These are phyloP conservation scores for Gentiana dahurica DNA, from an alignment of 257 asterid species.

Conservation along the genomic window DNA sequence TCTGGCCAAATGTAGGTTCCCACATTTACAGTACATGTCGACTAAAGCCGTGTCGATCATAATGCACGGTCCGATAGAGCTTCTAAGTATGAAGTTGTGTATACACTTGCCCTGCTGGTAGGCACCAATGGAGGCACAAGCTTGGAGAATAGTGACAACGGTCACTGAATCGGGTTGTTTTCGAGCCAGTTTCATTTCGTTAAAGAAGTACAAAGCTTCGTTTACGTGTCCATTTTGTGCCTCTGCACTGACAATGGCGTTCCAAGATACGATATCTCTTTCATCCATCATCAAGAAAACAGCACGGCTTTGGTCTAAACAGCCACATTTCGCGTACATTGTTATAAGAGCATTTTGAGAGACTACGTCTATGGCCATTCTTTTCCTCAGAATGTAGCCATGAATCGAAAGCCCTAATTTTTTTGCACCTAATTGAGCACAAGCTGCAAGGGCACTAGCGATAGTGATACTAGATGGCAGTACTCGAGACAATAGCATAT, in stretches of 20 bases:
- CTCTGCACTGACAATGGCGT: conserved; percentile 60
- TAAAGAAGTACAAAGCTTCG: conserved; percentile 41
- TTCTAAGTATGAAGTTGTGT: conserved; percentile 56
- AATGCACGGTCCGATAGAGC: conserved; percentile 46
- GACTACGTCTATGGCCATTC: conserved; percentile 38
- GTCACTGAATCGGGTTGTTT: conserved; percentile 65
- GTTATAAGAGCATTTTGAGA: conserved; percentile 61
- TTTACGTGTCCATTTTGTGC: conserved; percentile 51
- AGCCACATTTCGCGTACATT: conserved; percentile 72
- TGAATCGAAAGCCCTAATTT: conserved; percentile 57
- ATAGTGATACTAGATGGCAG: conserved; percentile 49
- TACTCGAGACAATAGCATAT: conserved; percentile 42
- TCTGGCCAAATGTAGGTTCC: conserved; percentile 51
- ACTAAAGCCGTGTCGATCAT: conserved; percentile 61
- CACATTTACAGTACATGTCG: conserved; percentile 89
- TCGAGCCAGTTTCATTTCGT: conserved; percentile 45
- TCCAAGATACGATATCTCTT: conserved; percentile 81
- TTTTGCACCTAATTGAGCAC: conserved; percentile 52
- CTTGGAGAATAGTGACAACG: conserved; percentile 64
- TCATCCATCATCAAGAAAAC: conserved; percentile 47
- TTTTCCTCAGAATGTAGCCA: conserved; percentile 48
- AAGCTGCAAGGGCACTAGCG: conserved; percentile 73
- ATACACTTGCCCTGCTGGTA: conserved; percentile 76
- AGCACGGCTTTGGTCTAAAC: conserved; percentile 36
- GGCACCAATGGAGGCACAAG: conserved; percentile 78